Conservation (phyloP, 208 protist species). For the Acanthamoeba quina region DNA sequence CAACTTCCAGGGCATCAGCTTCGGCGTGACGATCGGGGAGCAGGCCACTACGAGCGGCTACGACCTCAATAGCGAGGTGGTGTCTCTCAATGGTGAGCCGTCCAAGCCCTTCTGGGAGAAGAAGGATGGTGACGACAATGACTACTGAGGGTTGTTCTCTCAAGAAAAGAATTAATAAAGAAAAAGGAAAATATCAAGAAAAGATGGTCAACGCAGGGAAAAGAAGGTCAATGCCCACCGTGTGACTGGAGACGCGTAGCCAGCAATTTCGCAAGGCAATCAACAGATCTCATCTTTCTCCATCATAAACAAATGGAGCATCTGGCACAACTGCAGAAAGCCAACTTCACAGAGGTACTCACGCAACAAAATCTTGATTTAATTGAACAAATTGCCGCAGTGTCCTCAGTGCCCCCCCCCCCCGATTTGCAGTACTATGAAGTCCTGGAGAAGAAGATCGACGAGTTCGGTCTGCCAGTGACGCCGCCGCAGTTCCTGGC, state of each 20-base stretch:
- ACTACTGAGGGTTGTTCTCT: neutral
- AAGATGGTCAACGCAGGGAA: no score
- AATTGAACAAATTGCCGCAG: neutral
- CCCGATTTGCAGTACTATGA: conserved; percentile 33
- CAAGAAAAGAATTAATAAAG: no score
- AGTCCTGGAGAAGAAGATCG: conserved; percentile 22
- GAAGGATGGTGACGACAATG: neutral
- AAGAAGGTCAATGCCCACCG: no score
- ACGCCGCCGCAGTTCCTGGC: conserved; percentile 35
- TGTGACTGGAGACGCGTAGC: no score
- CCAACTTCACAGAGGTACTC: conserved; percentile 14
- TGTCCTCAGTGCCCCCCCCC: neutral
- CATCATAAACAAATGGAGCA: neutral
- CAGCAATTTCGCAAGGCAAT: neutral
- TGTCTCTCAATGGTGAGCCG: neutral
- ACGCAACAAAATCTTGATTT: neutral
- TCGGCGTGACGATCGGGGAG: neutral
- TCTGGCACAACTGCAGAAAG: neutral
- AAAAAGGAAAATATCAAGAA: no score
- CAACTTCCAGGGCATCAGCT: neutral
- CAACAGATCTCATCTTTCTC: neutral
- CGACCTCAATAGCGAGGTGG: neutral
- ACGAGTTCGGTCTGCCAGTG: conserved; percentile 13
- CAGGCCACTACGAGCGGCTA: neutral
- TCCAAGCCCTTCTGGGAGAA: neutral